Percentiles rank a stretch among this genome's conserved stretches.
These are phyloP conservation scores for Podaxis rugospora DNA, from an alignment of 768 basidiomycete species.

Conservation along the genomic window DNA sequence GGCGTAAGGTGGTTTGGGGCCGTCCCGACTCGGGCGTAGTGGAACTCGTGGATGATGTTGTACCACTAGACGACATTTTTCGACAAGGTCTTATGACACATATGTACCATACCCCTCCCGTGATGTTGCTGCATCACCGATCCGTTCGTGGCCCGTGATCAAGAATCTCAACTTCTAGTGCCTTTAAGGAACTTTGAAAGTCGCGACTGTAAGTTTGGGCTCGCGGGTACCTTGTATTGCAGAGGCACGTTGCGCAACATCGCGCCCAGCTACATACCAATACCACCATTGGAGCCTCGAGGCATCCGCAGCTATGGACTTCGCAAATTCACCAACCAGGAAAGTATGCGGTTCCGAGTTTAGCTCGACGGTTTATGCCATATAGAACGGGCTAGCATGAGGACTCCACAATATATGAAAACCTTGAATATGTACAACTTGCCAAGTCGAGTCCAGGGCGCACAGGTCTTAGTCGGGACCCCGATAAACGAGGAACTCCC, in stretches of 20 bases:
- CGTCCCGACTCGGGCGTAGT: conserved; percentile 8
- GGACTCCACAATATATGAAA: background rate
- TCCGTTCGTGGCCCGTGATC: background rate
- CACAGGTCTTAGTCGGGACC: background rate
- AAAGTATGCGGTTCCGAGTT: background rate
- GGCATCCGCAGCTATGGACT: background rate
- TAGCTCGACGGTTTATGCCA: background rate
- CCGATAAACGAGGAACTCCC: background rate
- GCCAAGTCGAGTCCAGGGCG: background rate
- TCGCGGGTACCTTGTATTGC: background rate
- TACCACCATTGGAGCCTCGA: background rate
- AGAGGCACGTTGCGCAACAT: background rate
- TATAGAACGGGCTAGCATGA: background rate
- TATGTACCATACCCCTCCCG: background rate
- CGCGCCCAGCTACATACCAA: background rate
- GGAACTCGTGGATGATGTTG: conserved; percentile 4
- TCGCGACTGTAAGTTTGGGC: background rate
- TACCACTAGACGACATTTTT: background rate
- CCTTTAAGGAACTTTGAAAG: background rate
- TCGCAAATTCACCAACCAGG: background rate
- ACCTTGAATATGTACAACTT: background rate
- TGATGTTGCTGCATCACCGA: conserved; percentile 7
- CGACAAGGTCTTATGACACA: conserved; percentile 4
- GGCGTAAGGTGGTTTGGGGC: background rate
- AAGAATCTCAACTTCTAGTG: background rate